These are phyloP conservation scores for Phytophthora fragariaefolia DNA, from an alignment of 352 stramenopile genomes.

Conservation along the genomic window DNA sequence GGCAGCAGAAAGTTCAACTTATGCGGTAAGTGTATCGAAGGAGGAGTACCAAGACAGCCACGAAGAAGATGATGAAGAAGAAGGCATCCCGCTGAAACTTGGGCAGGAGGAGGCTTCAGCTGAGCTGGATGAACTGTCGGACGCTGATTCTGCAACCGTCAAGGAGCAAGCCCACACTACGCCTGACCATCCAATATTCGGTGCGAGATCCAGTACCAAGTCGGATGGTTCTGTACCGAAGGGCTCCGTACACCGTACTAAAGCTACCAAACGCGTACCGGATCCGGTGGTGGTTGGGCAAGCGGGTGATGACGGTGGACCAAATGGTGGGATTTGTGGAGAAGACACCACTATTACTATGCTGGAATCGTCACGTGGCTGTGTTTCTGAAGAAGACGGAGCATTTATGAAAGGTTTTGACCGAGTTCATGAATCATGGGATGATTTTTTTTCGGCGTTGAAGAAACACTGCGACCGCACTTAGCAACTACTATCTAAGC, in stretches of 20 bases:
- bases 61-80: background rate
- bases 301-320: background rate
- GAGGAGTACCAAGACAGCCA: background rate
- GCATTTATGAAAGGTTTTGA: conserved; percentile 3
- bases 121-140: background rate
- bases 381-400: background rate
- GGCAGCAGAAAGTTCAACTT: background rate
- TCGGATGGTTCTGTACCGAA: background rate
- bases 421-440: background rate
- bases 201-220: background rate
- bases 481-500: background rate
- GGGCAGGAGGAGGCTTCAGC: background rate
- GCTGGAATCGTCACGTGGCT: conserved; percentile 1
- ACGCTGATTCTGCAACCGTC: background rate
- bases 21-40: background rate
- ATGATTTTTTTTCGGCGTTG: conserved; percentile 4
- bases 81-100: background rate
- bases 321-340: background rate
- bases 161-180: too few relatives aligned
- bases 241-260: background rate
- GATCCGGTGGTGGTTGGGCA: background rate
- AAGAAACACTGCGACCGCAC: background rate
- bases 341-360: conserved; percentile 7
- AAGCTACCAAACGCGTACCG: background rate
- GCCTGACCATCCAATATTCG: background rate